Base-by-base conservation (phyloP, 352 stramenopile species). In the Phytophthora ohioensis region DNA sequence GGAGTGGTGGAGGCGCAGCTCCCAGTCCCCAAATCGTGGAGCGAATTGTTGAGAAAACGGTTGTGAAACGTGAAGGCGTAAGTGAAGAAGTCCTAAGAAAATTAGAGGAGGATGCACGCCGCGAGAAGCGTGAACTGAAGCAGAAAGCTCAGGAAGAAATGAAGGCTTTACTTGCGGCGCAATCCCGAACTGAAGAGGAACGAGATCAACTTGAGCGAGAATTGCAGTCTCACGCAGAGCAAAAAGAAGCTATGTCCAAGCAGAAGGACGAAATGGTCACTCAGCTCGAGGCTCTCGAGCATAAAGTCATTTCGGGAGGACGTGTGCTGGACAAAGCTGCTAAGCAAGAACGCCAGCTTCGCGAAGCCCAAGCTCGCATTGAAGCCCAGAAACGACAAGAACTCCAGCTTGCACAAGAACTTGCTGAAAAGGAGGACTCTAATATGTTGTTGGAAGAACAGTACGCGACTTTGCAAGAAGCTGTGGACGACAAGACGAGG, bases 241-340 rank as follows among this genome's bases (percentile, higher is more conserved):
- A 96, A 15, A 93, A 94, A 38, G 64, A 91, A 34, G 64, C 75
- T n/a, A 84, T 98, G 67, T 79, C 91, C 52, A 84, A 89, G 30
- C 81, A 98, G 65, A 94, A 99, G 32, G 73, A 91, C 31, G 91
- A 92, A 32, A 98, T 99, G 95, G 80, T 98, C 42, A 83, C 79
- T 12, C 92, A 98, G 58, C 67, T 97, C 13, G 71, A 88, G 11
- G 76, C 86, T 11, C 65, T 91, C 30, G 84, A 94, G 51, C 76
- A 91, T 53, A 85, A 92, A 42, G 62, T 98, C 10, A 93, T 99
- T 35, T 90, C 93, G n/a, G 96, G 96, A 38, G 96, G 97, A 58
- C 87, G 98, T 64, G 95, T 98, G 36, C 91, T 98, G 12, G 92
- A 98, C 78, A 98, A 97, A 73, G 94, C 95, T 4, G 90, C 92